Conservation (phyloP, 257 asterid genomes). For the Lantana camara region DNA sequence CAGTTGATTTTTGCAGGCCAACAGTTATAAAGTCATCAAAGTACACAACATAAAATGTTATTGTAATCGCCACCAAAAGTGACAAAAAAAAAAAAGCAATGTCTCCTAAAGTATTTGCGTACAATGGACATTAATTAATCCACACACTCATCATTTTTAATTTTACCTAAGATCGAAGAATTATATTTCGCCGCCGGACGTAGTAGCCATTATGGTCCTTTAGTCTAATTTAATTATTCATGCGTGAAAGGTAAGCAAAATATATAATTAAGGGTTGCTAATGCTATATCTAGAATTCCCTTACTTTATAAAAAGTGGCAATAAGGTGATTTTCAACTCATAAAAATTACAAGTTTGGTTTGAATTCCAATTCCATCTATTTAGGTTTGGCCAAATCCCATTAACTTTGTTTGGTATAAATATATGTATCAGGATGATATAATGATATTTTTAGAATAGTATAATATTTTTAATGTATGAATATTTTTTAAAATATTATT, state of each 20-base stretch:
- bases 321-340: background rate
- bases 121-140: background rate
- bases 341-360: too few species aligned
- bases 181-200: background rate
- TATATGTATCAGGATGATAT: too few species aligned
- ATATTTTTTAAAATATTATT: too few species aligned
- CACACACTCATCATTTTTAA: background rate
- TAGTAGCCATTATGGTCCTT: background rate
- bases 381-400: too few species aligned
- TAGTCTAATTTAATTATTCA: background rate
- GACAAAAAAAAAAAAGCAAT: background rate
- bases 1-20: background rate
- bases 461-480: too few species aligned
- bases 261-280: too few species aligned
- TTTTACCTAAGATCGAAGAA: background rate
- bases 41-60: slow-evolving; percentile 14
- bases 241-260: slow-evolving; percentile 8
- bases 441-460: too few species aligned
- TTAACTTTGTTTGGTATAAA: too few species aligned
- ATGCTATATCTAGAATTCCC: background rate
- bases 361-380: too few species aligned
- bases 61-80: slow-evolving; percentile 17
- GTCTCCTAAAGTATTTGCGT: slow-evolving; percentile 31
- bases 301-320: background rate
- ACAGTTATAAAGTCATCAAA: slow-evolving; percentile 3